Evolutionary conservation across 805 yeast genomes (phyloP).

Genomic region (Yarrowia sp.): DNA sequence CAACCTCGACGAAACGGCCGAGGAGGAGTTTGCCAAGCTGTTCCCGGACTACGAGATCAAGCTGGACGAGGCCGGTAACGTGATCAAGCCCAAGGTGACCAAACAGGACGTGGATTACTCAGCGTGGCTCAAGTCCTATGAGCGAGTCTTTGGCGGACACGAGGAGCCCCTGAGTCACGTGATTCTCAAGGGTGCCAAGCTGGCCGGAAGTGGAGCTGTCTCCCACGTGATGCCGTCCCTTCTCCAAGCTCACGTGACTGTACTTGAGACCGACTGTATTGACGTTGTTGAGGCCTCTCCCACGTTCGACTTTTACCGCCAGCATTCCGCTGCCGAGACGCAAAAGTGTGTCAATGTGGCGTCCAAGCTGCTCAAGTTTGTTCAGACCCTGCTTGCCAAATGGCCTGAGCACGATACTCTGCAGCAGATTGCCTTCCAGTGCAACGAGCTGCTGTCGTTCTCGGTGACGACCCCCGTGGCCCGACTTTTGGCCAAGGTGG

Average conservation of each 20-base stretch:
- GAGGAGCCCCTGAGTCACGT: not conserved
- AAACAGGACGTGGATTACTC: constrained; percentile 29
- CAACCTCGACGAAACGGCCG: constrained; percentile 70
- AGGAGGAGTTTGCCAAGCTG: constrained; percentile 76
- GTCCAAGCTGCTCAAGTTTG: constrained; percentile 55
- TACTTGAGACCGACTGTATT: constrained; percentile 8
- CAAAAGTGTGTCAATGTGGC: constrained; percentile 62
- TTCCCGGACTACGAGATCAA: constrained; percentile 81
- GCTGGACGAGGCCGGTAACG: constrained; percentile 29
- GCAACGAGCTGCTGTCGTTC: constrained; percentile 68
- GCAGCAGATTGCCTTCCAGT: constrained; percentile 66
- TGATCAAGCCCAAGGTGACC: constrained; percentile 33
- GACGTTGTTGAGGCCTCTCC: not conserved
- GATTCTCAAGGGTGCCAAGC: constrained; percentile 5
- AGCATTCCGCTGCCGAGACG: constrained; percentile 65
- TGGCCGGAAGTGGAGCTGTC: not conserved
- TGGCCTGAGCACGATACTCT: constrained; percentile 98
- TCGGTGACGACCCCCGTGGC: constrained; percentile 78
- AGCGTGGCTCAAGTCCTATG: constrained; percentile 10
- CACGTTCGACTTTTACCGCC: constrained; percentile 70
- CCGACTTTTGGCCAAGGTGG: constrained; percentile 77
- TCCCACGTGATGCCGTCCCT: constrained; percentile 18
- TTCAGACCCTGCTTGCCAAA: constrained; percentile 58
- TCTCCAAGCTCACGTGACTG: constrained; percentile 22
- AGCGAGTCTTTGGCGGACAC: not conserved